Evolutionary conservation across 352 stramenopile species (phyloP).

Genomic region (Pythium grandisporangium): DNA sequence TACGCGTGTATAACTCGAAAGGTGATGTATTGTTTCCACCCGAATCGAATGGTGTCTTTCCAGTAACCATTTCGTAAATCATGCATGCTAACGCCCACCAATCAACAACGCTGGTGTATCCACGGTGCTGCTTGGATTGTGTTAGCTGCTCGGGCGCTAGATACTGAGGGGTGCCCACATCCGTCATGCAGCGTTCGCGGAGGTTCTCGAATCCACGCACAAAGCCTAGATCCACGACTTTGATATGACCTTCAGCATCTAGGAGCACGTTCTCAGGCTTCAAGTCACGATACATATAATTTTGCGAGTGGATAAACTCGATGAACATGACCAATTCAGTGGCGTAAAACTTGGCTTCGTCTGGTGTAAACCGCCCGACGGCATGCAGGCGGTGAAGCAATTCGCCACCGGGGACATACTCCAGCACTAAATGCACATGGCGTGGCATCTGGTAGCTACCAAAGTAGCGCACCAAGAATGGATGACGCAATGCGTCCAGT

Average conservation of each 20-base stretch:
- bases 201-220: constrained; percentile 22
- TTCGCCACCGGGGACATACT: constrained; percentile 61
- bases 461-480: constrained; percentile 52
- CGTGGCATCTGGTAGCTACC: constrained; percentile 41
- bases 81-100: constrained; percentile 81
- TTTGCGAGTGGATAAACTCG: constrained; percentile 31
- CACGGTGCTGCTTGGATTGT: constrained; percentile 27
- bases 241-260: constrained; percentile 50
- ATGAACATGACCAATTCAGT: constrained; percentile 56
- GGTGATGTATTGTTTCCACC: constrained; percentile 73
- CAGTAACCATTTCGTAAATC: constrained; percentile 73
- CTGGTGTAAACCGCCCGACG: constrained; percentile 39
- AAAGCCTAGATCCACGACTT: constrained; percentile 68
- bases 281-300: constrained; percentile 81
- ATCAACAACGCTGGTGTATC: constrained; percentile 74
- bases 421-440: constrained; percentile 64
- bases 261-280: constrained; percentile 90
- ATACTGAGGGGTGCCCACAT: constrained; percentile 62
- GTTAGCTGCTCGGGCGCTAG: constrained; percentile 70
- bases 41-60: constrained; percentile 67
- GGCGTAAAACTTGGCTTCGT: constrained; percentile 77
- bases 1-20: constrained; percentile 83
- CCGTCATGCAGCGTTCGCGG: constrained; percentile 39
- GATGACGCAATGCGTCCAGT: constrained; percentile 27
- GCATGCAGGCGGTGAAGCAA: constrained; percentile 46